Percentiles rank a stretch among this genome's conserved stretches.
These are phyloP conservation scores for Phaeotremella fagi DNA, from an alignment of 768 basidiomycete species.

Conservation along the genomic window DNA sequence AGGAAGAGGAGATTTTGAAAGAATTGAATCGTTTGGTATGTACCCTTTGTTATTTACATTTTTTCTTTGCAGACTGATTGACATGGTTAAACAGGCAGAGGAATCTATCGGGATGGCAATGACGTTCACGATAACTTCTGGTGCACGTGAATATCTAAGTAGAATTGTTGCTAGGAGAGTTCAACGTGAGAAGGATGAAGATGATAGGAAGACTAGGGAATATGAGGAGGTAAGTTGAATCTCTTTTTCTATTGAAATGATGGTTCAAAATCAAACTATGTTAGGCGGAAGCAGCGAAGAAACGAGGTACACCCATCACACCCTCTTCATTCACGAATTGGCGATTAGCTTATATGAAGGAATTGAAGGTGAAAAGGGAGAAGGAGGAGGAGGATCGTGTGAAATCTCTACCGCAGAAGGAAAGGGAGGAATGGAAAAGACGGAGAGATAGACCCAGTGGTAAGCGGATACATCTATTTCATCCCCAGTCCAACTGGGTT, in stretches of 20 bases:
- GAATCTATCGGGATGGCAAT: constrained; percentile 68
- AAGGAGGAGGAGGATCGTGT: constrained; percentile 74
- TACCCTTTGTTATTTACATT: constrained; percentile 12
- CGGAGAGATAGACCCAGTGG: constrained; percentile 63
- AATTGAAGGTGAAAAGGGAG: constrained; percentile 57
- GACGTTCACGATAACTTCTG: constrained; percentile 89
- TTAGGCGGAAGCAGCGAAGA: constrained; percentile 81
- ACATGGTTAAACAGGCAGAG: constrained; percentile 27
- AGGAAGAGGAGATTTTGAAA: constrained; percentile 56
- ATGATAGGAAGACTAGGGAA: constrained; percentile 66
- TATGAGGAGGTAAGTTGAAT: constrained; percentile 61
- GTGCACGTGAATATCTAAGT: constrained; percentile 72
- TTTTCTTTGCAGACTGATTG: neutral
- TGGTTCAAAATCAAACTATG: neutral
- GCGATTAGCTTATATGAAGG: constrained; percentile 72
- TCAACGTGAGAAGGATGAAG: constrained; percentile 58
- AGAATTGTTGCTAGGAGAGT: constrained; percentile 59
- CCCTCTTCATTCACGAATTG: constrained; percentile 71
- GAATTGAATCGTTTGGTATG: constrained; percentile 59
- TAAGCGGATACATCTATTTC: too few species aligned
- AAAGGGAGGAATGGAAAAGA: constrained; percentile 77
- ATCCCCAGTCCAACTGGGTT: too few species aligned
- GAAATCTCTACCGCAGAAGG: constrained; percentile 66
- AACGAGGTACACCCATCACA: constrained; percentile 88
- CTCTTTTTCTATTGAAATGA: neutral